These are phyloP conservation scores for Pharus latifolius DNA, from an alignment of 176 grass and related monocot species.

Conservation along the genomic window DNA sequence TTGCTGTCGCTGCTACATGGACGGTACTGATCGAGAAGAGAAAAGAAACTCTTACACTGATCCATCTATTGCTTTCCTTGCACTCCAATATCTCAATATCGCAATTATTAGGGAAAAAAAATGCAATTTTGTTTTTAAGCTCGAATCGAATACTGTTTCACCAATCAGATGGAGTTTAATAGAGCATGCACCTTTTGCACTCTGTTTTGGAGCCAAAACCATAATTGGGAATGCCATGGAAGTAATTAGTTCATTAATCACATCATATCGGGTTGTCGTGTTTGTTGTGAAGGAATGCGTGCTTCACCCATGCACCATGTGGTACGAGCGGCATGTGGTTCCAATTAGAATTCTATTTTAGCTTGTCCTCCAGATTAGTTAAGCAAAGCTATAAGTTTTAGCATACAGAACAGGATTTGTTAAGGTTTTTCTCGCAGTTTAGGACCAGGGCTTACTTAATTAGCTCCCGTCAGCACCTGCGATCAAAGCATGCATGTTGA, in stretches of 20 bases:
- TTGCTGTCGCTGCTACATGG: slow-evolving; percentile 11
- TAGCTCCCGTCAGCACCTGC: no score
- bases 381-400: not conserved
- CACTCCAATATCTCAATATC: slow-evolving; percentile 7
- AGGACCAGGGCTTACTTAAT: not conserved
- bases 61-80: slow-evolving; percentile 37
- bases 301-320: slow-evolving; percentile 1
- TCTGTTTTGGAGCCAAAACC: no score
- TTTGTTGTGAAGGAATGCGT: not conserved
- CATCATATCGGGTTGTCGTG: not conserved
- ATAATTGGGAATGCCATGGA: no score
- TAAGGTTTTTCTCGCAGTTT: slow-evolving; percentile 4
- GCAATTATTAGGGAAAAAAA: not conserved
- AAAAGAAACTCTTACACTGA: slow-evolving; percentile 1
- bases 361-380: not conserved
- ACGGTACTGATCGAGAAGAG: slow-evolving; percentile 20
- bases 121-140: not conserved
- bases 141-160: not conserved
- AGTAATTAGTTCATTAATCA: not conserved
- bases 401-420: not conserved
- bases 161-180: no score
- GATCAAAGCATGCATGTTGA: no score
- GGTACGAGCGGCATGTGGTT: not conserved
- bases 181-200: no score
- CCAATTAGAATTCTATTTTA: not conserved